Evolutionary conservation across 805 yeast species (phyloP).

Genomic region (Ogataea nitratoaversa): DNA sequence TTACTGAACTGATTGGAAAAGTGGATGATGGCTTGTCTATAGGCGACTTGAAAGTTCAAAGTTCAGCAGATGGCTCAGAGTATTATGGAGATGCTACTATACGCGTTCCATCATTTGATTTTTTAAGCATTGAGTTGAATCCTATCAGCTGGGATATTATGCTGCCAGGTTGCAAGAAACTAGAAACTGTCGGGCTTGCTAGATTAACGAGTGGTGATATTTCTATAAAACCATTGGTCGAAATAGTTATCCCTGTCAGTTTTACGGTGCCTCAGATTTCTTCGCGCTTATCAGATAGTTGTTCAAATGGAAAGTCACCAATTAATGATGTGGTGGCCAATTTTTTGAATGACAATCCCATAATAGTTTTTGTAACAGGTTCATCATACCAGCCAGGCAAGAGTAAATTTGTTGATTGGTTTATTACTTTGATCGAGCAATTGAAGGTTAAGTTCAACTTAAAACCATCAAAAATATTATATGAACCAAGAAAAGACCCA

Average conservation of each 20-base stretch:
- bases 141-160: slow-evolving; percentile 7
- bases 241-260: slow-evolving; percentile 1
- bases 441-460: slow-evolving; percentile 1
- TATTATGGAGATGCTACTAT: slow-evolving; percentile 4
- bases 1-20: not conserved
- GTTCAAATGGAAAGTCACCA: slow-evolving; percentile 9
- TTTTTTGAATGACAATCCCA: slow-evolving; percentile 2
- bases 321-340: slow-evolving; percentile 3
- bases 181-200: not conserved
- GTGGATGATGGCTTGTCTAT: not conserved
- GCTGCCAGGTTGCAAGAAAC: slow-evolving; percentile 6
- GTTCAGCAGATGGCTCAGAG: slow-evolving; percentile 1
- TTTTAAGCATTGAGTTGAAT: not conserved
- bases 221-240: not conserved
- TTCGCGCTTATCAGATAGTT: slow-evolving; percentile 2
- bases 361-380: slow-evolving; percentile 7
- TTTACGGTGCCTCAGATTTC: slow-evolving; percentile 10
- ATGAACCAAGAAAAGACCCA: slow-evolving; percentile 1
- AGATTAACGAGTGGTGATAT: not conserved
- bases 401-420: slow-evolving; percentile 6
- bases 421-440: slow-evolving; percentile 3
- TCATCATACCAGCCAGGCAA: not conserved
- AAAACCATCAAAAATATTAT: not conserved
- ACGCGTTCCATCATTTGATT: not conserved
- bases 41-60: not conserved